Evolutionary conservation across 495 filamentous ascomycete genomes (phyloP).

Genomic region (Lasiosphaeria ovina): DNA sequence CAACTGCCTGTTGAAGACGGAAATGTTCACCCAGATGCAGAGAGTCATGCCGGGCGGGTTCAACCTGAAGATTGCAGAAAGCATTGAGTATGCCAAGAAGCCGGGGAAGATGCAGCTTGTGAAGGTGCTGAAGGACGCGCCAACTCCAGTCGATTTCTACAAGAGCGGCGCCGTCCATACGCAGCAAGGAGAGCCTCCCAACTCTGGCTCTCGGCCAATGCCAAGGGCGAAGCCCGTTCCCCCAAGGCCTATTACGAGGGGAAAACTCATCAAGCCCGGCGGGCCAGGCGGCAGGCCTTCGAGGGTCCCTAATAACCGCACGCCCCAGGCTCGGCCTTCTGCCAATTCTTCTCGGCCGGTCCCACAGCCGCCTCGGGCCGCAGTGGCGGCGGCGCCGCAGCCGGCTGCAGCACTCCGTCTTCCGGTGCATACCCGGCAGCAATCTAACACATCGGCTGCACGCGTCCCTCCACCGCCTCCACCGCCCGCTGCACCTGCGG

Average conservation of each 20-base stretch:
- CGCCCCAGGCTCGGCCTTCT: slow-evolving; percentile 45
- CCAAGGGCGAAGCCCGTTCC: slow-evolving; percentile 81
- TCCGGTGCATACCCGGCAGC: slow-evolving; percentile 45
- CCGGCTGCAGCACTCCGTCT: slow-evolving; percentile 29
- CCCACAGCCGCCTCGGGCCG: slow-evolving; percentile 44
- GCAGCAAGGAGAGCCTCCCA: slow-evolving; percentile 75
- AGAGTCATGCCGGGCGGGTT: slow-evolving; percentile 71
- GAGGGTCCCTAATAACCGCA: slow-evolving; percentile 56
- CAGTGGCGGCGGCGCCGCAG: slow-evolving; percentile 32
- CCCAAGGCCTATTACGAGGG: slow-evolving; percentile 83
- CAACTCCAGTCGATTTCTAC: slow-evolving; percentile 78
- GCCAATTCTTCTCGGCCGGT: slow-evolving; percentile 46
- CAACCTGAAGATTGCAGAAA: slow-evolving; percentile 76
- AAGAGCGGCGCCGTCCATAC: slow-evolving; percentile 93
- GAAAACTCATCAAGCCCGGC: slow-evolving; percentile 86
- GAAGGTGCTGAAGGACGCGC: slow-evolving; percentile 83
- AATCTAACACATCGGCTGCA: slow-evolving; percentile 47
- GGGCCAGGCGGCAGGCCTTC: slow-evolving; percentile 80
- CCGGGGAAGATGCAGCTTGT: slow-evolving; percentile 85
- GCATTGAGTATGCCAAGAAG: slow-evolving; percentile 97
- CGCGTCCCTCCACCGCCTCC: slow-evolving; percentile 63
- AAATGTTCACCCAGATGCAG: slow-evolving; percentile 89
- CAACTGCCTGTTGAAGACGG: slow-evolving; percentile 93
- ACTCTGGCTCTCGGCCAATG: slow-evolving; percentile 77
- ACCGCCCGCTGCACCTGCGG: slow-evolving; percentile 68